A percentile compares a stretch with the other conserved stretches of the same genome.
Conservation (phyloP, 2,329 filamentous ascomycete genomes). For the Pseudophaeomoniella oleicola region DNA sequence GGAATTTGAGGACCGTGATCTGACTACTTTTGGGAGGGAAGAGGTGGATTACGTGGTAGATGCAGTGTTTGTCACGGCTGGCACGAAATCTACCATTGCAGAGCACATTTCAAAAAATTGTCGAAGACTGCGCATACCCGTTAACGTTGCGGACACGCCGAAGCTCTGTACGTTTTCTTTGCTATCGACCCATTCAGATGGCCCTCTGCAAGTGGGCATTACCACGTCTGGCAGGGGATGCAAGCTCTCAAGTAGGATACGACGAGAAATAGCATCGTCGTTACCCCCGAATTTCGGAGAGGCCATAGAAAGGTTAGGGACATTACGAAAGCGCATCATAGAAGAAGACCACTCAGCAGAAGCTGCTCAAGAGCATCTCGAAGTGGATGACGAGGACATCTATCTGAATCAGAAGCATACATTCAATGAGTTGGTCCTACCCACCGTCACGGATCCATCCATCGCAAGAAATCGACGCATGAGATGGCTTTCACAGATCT, state of each 20-base stretch:
- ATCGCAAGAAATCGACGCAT: constrained; percentile 67
- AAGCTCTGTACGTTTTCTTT: constrained; percentile 79
- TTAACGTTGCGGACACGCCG: constrained; percentile 84
- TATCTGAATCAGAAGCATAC: constrained; percentile 52
- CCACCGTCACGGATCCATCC: constrained; percentile 51
- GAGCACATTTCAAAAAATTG: constrained; percentile 60
- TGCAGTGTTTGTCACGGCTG: constrained; percentile 72
- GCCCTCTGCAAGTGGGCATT: constrained; percentile 84
- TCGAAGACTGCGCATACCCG: constrained; percentile 64
- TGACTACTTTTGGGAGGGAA: constrained; percentile 62
- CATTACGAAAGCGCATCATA: constrained; percentile 55
- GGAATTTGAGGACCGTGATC: constrained; percentile 54
- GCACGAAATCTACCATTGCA: constrained; percentile 35
- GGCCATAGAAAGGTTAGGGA: constrained; percentile 66
- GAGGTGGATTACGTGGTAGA: constrained; percentile 72
- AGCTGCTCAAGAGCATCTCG: constrained; percentile 22
- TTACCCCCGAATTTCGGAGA: constrained; percentile 61
- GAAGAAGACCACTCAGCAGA: constrained; percentile 51
- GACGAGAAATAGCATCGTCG: constrained; percentile 70
- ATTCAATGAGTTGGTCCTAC: constrained; percentile 67
- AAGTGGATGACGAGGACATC: constrained; percentile 33
- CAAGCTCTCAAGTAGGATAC: constrained; percentile 78
- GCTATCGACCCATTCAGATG: constrained; percentile 76
- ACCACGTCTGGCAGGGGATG: constrained; percentile 92
- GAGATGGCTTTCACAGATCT: constrained; percentile 89